Conservation (phyloP, 345 rosid species). For the Gossypium rotundifolium region DNA sequence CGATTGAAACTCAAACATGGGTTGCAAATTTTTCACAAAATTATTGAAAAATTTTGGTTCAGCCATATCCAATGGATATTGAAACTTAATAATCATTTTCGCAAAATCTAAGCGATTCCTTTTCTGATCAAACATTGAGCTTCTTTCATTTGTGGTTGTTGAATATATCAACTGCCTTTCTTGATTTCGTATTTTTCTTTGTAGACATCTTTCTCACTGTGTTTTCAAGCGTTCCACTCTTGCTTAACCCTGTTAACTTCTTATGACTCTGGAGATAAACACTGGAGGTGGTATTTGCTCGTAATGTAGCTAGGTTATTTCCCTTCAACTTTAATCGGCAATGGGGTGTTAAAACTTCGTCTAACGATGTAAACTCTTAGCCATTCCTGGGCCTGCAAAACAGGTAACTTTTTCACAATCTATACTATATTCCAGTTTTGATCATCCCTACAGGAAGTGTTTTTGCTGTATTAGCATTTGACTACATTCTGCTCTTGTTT, state of each 20-base stretch:
- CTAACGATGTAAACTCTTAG: conserved; percentile 27
- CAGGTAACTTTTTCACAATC: conserved; percentile 44
- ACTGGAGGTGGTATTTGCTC: conserved; percentile 81
- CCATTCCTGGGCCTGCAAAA: conserved; percentile 80
- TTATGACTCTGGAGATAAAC: conserved; percentile 84
- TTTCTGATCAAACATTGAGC: too few species aligned
- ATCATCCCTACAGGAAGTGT: not conserved
- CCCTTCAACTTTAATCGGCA: not conserved
- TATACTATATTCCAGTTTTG: not conserved
- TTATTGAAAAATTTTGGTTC: too few species aligned
- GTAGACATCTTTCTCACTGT: too few species aligned
- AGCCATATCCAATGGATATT: too few species aligned
- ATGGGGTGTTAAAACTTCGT: conserved; percentile 23
- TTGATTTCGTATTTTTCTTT: too few species aligned
- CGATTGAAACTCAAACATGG: too few species aligned
- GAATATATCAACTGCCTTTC: too few species aligned
- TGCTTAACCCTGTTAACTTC: conserved; percentile 83
- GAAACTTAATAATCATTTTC: too few species aligned
- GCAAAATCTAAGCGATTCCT: too few species aligned
- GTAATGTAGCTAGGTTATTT: conserved; percentile 81
- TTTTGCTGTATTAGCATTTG: not conserved
- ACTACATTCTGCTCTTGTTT: not conserved
- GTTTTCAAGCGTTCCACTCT: conserved; percentile 26
- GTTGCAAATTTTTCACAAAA: too few species aligned
- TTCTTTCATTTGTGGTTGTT: too few species aligned